phyloP scores from a whole-genome alignment of 768 basidiomycete genomes.

The Naganishia vaughanmartiniae region DNA sequence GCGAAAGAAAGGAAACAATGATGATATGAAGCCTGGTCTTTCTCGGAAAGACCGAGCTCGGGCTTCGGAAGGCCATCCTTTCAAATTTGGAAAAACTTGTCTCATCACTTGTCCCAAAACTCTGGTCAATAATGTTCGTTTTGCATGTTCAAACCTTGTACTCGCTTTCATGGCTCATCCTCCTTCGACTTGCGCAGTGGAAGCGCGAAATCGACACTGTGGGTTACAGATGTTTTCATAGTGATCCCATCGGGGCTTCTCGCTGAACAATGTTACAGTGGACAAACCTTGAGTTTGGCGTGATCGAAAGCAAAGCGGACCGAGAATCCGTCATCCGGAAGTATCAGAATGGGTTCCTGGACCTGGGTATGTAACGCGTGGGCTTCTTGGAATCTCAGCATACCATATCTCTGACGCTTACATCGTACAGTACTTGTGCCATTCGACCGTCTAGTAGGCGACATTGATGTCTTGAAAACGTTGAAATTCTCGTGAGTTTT shows the following conservation, averaged over 20 bases:
- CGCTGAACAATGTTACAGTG: slow-evolving; percentile 59
- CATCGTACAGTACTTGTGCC: not conserved
- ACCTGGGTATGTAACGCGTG: slow-evolving; percentile 64
- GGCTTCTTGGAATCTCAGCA: not conserved
- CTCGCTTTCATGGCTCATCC: no score
- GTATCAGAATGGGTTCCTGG: slow-evolving; percentile 77
- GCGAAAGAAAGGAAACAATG: slow-evolving; percentile 67
- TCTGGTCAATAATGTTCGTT: slow-evolving; percentile 66
- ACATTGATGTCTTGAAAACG: slow-evolving; percentile 40
- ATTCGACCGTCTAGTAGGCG: not conserved
- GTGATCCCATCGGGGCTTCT: no score
- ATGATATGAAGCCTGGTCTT: slow-evolving; percentile 56
- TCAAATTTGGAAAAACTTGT: slow-evolving; percentile 74
- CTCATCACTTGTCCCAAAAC: slow-evolving; percentile 82
- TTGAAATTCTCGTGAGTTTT: slow-evolving; percentile 64
- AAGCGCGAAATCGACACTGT: slow-evolving; percentile 80
- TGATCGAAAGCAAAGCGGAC: slow-evolving; percentile 57
- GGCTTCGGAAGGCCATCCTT: slow-evolving; percentile 53
- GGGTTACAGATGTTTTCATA: slow-evolving; percentile 37
- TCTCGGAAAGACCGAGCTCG: slow-evolving; percentile 21
- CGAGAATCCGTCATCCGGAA: slow-evolving; percentile 64
- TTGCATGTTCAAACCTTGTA: not conserved
- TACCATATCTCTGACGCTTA: not conserved
- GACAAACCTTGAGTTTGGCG: slow-evolving; percentile 90
- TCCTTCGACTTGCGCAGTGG: slow-evolving; percentile 57